Base-by-base conservation (phyloP, 2,329 filamentous ascomycete species). In the Colletotrichum incanum region DNA sequence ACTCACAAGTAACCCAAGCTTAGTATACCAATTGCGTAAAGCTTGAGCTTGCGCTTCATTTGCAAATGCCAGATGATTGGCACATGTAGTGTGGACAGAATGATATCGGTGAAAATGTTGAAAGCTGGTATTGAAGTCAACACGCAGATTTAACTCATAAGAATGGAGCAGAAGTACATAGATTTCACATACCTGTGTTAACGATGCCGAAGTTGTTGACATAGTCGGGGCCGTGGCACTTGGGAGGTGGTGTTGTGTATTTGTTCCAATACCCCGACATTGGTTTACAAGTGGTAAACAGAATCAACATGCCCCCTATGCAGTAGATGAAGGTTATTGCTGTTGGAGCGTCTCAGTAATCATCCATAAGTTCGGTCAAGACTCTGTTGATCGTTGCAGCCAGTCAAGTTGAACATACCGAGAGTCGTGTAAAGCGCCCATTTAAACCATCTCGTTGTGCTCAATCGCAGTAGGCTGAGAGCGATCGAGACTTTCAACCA, bases 181-280 rank as follows among this genome's bases (percentile, higher is more conserved):
- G 26, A n/a, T 9, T 7, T 26, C 14, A 20, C 64, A 1, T 54
- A 69, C 69, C 49, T 54, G 65, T 72, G 45, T 72, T 72, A 5
- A 72, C n/a, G 86, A 93, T 75, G 84, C 86, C 62, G 55, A 79
- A 76, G 79, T 74, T 43, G 75, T 88, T 67, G 20, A 77, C 73
- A 11, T 74, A 60, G 28, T 39, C 31, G 8, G 72, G 47, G 6
- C 31, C 23, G 45, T 73, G 72, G 58, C 77, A 77, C 4, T 72
- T 72, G 5, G 73, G 55, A 2, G 41, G 50, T 0, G 65, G 65
- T 3, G 28, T 12, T 1, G 74, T 49, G 3, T 26, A 52, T 4
- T 39, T 58, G 49, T 77, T 73, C 77, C 77, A 78, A 31, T 73
- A 71, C 26, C 74, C 76, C 5, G 71, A 59, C 47, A 78, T 67